Percentiles rank a stretch among this genome's conserved stretches.
These are phyloP conservation scores for Arachnomyces sp. DNA, from an alignment of 2,329 filamentous ascomycete species.

Conservation along the genomic window DNA sequence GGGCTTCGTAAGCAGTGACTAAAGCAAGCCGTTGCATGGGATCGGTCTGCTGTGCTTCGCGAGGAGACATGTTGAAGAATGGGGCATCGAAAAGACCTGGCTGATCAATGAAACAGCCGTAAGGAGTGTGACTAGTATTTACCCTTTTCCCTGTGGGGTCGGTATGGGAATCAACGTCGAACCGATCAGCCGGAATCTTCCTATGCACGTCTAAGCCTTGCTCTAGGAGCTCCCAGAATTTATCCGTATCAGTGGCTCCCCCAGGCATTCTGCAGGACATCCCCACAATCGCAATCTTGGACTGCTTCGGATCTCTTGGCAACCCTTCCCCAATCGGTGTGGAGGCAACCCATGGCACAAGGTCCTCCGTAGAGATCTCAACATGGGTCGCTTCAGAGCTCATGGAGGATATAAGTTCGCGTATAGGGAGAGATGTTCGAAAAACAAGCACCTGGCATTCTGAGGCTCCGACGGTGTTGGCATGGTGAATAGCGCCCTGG, in stretches of 20 bases:
- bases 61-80: slow-evolving; percentile 72
- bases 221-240: slow-evolving; percentile 30
- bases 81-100: slow-evolving; percentile 63
- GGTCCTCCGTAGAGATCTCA: slow-evolving; percentile 9
- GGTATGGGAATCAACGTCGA: slow-evolving; percentile 40
- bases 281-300: slow-evolving; percentile 21
- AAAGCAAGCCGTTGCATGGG: slow-evolving; percentile 44
- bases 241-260: slow-evolving; percentile 17
- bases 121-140: slow-evolving; percentile 64
- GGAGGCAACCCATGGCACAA: slow-evolving; percentile 17
- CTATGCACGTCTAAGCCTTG: slow-evolving; percentile 24
- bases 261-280: slow-evolving; percentile 18
- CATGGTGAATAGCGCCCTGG: slow-evolving; percentile 15
- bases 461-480: slow-evolving; percentile 8
- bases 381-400: background rate
- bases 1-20: slow-evolving; percentile 65
- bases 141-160: slow-evolving; percentile 60
- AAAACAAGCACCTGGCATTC: slow-evolving; percentile 20
- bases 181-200: slow-evolving; percentile 25
- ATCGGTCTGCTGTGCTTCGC: slow-evolving; percentile 64
- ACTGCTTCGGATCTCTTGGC: slow-evolving; percentile 3
- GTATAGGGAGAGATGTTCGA: slow-evolving; percentile 20
- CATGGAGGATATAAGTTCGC: slow-evolving; percentile 18
- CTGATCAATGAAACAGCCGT: slow-evolving; percentile 62
- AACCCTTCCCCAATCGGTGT: no score